A percentile compares a stretch with the other conserved stretches of the same genome.
phyloP scores from a whole-genome alignment of 495 filamentous ascomycete genomes.

The Elaphomyces granulatus region DNA sequence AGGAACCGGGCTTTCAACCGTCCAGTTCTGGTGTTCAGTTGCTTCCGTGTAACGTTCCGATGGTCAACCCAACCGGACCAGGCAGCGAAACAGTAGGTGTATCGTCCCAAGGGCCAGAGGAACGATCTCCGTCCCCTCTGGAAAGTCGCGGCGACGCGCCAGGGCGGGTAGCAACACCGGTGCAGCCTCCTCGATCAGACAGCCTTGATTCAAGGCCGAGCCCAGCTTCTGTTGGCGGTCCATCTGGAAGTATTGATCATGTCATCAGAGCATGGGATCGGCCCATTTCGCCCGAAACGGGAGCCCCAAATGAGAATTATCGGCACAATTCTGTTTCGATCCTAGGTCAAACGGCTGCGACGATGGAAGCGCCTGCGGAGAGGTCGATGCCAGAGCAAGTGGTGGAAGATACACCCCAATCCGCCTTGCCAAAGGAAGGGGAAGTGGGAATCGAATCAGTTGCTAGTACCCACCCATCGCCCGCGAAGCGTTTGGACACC shows the following conservation, averaged over 20 bases:
- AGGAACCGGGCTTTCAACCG: too few species aligned
- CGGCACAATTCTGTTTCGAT: constrained; percentile 4
- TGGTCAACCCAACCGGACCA: too few species aligned
- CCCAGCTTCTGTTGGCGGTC: constrained; percentile 11
- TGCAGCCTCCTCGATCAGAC: constrained; percentile 18
- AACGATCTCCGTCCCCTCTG: constrained; percentile 1
- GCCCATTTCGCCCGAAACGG: constrained; percentile 14
- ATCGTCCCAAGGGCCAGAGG: too few species aligned
- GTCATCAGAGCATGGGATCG: constrained; percentile 31
- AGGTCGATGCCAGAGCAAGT: too few species aligned
- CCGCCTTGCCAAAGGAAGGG: too few species aligned
- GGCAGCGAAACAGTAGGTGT: too few species aligned
- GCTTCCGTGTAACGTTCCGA: too few species aligned
- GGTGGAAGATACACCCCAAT: too few species aligned
- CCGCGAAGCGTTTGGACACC: background rate
- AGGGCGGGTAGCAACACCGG: too few species aligned
- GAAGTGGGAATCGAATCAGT: background rate
- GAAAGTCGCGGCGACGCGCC: too few species aligned
- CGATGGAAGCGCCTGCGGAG: background rate
- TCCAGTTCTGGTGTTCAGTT: too few species aligned
- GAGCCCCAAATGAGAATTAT: constrained; percentile 4
- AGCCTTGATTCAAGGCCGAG: constrained; percentile 16
- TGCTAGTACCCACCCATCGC: background rate
- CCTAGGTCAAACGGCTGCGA: background rate
- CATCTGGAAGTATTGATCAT: constrained; percentile 28